Evolutionary conservation across 2,329 filamentous ascomycete species (phyloP).

Genomic region (Parascedosporium putredinis): DNA sequence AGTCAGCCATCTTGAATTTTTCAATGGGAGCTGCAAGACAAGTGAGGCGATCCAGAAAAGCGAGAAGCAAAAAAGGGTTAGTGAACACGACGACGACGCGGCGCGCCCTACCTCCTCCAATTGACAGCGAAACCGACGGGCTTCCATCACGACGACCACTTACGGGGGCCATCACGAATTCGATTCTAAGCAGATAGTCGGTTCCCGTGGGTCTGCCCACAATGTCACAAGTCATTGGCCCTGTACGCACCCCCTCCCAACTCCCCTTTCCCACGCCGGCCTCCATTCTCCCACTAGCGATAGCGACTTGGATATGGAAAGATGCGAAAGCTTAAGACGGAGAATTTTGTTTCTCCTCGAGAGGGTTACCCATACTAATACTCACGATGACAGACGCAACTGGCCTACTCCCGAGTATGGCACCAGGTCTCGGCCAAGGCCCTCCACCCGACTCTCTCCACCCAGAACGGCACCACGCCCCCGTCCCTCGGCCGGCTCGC

Average conservation of each 20-base stretch:
- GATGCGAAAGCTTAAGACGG: too few relatives aligned
- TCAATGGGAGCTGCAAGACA: not conserved
- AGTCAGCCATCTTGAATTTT: not conserved
- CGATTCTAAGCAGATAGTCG: not conserved
- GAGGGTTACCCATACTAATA: not conserved
- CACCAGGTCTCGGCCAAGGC: conserved; percentile 69
- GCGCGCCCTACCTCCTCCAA: not conserved
- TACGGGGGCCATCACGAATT: too few relatives aligned
- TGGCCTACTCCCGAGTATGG: conserved; percentile 95
- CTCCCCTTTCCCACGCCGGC: not conserved
- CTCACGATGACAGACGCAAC: conserved; percentile 60
- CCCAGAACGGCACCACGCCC: conserved; percentile 44
- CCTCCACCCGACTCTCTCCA: conserved; percentile 52
- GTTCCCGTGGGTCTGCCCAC: conserved; percentile 18
- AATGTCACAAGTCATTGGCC: conserved; percentile 73
- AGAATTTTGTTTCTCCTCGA: conserved; percentile 4
- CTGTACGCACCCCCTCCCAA: conserved; percentile 37
- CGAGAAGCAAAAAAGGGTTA: too few relatives aligned
- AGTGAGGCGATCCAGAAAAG: conserved; percentile 2
- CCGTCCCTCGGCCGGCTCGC: conserved; percentile 86
- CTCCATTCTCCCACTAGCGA: not conserved
- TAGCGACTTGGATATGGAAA: too few relatives aligned
- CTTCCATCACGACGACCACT: too few relatives aligned
- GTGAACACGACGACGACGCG: not conserved
- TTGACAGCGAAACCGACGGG: not conserved